Conservation (phyloP, 345 rosid genomes). For the Populus tremula region DNA sequence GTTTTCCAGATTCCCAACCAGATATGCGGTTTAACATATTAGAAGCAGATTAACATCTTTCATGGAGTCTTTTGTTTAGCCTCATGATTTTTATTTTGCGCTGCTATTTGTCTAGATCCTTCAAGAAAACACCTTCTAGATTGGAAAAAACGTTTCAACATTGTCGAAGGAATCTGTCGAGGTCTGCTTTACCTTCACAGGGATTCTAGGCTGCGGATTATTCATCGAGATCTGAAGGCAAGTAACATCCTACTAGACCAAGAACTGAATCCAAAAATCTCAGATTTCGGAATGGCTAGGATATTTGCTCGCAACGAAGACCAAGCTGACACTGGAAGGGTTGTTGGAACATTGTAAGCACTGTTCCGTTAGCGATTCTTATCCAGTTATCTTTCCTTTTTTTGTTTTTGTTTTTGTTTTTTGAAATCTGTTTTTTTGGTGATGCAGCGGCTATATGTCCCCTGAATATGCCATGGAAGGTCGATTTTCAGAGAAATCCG, state of each 20-base stretch:
- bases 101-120: too few relatives aligned
- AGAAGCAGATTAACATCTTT: constrained; percentile 3
- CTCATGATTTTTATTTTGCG: constrained; percentile 6
- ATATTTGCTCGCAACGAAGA: constrained; percentile 23
- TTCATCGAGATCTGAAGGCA: constrained; percentile 36
- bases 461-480: constrained; percentile 15
- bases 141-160: constrained; percentile 21
- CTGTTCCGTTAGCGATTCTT: background rate
- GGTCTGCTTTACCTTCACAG: constrained; percentile 30
- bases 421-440: background rate
- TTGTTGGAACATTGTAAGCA: constrained; percentile 33
- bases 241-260: constrained; percentile 31
- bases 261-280: constrained; percentile 28
- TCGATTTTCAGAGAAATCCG: constrained; percentile 7
- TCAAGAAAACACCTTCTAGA: background rate
- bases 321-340: constrained; percentile 19
- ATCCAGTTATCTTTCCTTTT: background rate
- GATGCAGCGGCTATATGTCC: constrained; percentile 12
- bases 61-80: constrained; percentile 18
- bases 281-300: constrained; percentile 42
- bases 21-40: constrained; percentile 6
- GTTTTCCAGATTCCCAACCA: background rate
- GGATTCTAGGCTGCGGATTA: constrained; percentile 29
- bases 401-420: too few relatives aligned
- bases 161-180: constrained; percentile 22